phyloP scores from a whole-genome alignment of 352 stramenopile species.

The Phytophthora tentaculata region DNA sequence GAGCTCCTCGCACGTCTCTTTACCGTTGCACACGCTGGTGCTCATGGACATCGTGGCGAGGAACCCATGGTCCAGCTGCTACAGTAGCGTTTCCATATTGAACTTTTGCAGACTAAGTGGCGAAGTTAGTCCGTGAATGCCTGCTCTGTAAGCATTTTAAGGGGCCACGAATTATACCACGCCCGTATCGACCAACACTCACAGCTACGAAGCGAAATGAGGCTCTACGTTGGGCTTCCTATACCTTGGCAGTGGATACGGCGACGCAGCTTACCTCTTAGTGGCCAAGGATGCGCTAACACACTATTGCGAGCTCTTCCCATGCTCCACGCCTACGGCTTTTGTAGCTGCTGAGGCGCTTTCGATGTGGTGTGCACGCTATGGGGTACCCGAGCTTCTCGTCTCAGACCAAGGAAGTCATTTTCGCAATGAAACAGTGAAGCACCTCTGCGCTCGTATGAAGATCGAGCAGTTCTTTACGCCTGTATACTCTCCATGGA shows the following conservation, averaged over 20 bases:
- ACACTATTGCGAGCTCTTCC: neutral
- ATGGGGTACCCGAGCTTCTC: no score
- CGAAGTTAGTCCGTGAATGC: conserved; percentile 4
- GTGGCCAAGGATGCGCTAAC: neutral
- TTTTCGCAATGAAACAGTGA: no score
- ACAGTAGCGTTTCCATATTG: conserved; percentile 11
- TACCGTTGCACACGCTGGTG: conserved; percentile 16
- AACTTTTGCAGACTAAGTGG: neutral
- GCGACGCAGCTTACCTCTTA: conserved; percentile 9
- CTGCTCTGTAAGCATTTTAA: conserved; percentile 27
- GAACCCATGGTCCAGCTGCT: conserved; percentile 3
- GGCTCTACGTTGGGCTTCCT: conserved; percentile 20
- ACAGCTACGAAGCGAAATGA: conserved; percentile 12
- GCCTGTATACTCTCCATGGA: no score
- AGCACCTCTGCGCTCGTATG: no score
- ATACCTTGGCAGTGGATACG: conserved; percentile 7
- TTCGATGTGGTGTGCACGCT: no score
- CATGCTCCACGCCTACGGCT: neutral
- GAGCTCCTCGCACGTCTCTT: no score
- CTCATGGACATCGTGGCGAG: conserved; percentile 16
- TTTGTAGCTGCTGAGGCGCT: no score
- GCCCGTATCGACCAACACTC: conserved; percentile 8
- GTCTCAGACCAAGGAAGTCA: no score
- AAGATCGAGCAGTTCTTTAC: no score
- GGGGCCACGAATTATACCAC: neutral